phyloP scores from a whole-genome alignment of 176 grass and related monocot species.

The Secale cereale region DNA sequence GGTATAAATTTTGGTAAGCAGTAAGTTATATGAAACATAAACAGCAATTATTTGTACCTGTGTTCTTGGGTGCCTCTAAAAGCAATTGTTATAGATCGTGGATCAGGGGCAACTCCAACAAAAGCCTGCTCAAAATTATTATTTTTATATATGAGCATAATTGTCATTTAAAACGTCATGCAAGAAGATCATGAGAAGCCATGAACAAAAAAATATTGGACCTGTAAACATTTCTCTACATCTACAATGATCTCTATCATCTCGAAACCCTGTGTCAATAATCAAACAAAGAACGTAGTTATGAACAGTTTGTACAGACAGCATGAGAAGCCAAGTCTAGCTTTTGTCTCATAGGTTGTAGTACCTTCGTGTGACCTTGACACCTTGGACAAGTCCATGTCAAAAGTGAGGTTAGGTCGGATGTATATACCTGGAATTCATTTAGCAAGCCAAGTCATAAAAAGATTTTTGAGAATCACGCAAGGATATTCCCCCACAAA shows the following conservation, averaged over 20 bases:
- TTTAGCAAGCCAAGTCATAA: neutral
- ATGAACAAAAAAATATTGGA: constrained; percentile 8
- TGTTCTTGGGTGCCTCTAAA: constrained; percentile 90
- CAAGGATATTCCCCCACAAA: neutral
- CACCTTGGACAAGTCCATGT: constrained; percentile 84
- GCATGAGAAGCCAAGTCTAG: neutral
- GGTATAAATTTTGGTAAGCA: neutral
- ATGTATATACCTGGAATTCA: constrained; percentile 76
- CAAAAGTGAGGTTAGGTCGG: constrained; percentile 77
- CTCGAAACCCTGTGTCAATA: constrained; percentile 66
- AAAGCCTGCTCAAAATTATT: constrained; percentile 50
- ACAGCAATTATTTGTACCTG: constrained; percentile 45
- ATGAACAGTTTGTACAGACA: neutral
- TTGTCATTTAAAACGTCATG: constrained; percentile 10
- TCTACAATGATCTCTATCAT: constrained; percentile 90
- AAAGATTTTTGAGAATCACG: neutral
- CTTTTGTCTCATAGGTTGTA: neutral
- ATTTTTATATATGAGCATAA: constrained; percentile 5
- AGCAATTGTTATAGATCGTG: constrained; percentile 69
- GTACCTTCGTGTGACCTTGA: constrained; percentile 69
- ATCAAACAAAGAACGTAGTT: neutral
- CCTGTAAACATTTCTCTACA: constrained; percentile 89
- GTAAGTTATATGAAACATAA: neutral
- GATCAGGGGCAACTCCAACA: constrained; percentile 79
- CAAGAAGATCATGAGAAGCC: neutral